A percentile compares a stretch with the other conserved stretches of the same genome.
Evolutionary conservation across 2,329 filamentous ascomycete genomes (phyloP).

Genomic region (Colletotrichum graminicola): DNA sequence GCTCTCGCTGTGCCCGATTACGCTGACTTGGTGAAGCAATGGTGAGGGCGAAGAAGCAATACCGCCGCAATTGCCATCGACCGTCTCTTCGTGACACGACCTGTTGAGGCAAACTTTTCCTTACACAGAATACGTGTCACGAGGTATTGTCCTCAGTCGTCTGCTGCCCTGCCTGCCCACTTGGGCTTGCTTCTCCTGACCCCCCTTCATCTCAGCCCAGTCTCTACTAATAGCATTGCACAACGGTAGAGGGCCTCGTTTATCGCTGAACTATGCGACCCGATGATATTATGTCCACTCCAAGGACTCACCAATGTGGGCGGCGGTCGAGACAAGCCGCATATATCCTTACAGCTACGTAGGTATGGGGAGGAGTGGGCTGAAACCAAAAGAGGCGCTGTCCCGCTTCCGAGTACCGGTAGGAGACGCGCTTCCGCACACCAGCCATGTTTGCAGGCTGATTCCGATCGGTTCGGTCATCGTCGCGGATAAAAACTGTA

Average conservation of each 20-base stretch:
- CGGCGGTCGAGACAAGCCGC: not conserved
- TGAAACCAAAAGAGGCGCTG: too few relatives aligned
- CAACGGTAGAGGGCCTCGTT: slow-evolving; percentile 4
- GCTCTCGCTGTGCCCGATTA: not conserved
- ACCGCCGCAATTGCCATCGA: not conserved
- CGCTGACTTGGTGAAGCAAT: not conserved
- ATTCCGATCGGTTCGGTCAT: not conserved
- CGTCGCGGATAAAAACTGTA: not conserved
- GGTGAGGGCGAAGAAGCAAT: slow-evolving; percentile 9
- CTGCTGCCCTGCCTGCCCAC: not conserved
- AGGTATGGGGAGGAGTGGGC: too few relatives aligned
- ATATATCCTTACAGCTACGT: too few relatives aligned
- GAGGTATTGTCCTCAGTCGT: not conserved
- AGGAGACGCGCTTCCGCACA: not conserved
- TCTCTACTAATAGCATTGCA: not conserved
- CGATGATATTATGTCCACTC: not conserved
- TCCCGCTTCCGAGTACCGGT: too few relatives aligned
- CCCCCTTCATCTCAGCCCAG: slow-evolving; percentile 6
- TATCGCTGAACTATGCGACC: not conserved
- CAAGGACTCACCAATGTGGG: not conserved
- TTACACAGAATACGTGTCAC: not conserved
- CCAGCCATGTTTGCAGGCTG: not conserved
- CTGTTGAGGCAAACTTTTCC: not conserved
- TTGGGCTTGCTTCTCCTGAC: slow-evolving; percentile 1
- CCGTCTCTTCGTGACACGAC: not conserved